Percentiles rank a stretch among this genome's conserved stretches.
These are phyloP conservation scores for Luzula sylvatica DNA, from an alignment of 176 grass and related monocot species.

Conservation along the genomic window DNA sequence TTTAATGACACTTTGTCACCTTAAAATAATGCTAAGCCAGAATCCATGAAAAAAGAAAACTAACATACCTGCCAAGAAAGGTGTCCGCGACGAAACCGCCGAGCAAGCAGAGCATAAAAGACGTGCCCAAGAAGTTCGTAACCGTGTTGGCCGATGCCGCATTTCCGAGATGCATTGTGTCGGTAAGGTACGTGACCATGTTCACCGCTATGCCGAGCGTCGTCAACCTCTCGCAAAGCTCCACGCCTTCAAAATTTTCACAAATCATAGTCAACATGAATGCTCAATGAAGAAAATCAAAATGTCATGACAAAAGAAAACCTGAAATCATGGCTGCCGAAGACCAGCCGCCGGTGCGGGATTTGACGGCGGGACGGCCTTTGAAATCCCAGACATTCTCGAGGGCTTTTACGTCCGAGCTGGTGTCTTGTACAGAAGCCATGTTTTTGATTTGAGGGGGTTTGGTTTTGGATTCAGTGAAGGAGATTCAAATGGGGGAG, in stretches of 20 bases:
- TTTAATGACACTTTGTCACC: not conserved
- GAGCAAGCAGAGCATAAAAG: slow-evolving; percentile 92
- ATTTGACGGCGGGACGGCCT: slow-evolving; percentile 49
- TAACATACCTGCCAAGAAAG: slow-evolving; percentile 58
- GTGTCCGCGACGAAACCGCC: slow-evolving; percentile 93
- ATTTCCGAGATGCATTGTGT: slow-evolving; percentile 87
- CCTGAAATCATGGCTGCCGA: slow-evolving; percentile 86
- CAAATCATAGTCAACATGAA: too few relatives aligned
- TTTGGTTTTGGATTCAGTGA: not conserved
- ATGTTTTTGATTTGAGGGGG: slow-evolving; percentile 15
- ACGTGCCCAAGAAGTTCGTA: slow-evolving; percentile 92
- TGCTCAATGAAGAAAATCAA: not conserved
- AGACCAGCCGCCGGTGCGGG: slow-evolving; percentile 51
- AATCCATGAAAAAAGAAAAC: not conserved
- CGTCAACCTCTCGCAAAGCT: slow-evolving; percentile 86
- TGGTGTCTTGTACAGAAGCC: slow-evolving; percentile 36
- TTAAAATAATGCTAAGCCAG: not conserved
- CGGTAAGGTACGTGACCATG: slow-evolving; percentile 89
- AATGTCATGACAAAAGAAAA: slow-evolving; percentile 3
- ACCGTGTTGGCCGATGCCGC: slow-evolving; percentile 75
- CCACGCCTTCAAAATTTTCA: slow-evolving; percentile 60
- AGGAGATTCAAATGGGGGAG: slow-evolving; percentile 4
- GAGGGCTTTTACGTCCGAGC: slow-evolving; percentile 36
- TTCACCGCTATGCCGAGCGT: slow-evolving; percentile 92
- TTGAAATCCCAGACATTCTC: slow-evolving; percentile 79